A percentile compares a stretch with the other conserved stretches of the same genome.
Conservation (phyloP, 208 protist species). For the Acanthamoeba royreba region DNA sequence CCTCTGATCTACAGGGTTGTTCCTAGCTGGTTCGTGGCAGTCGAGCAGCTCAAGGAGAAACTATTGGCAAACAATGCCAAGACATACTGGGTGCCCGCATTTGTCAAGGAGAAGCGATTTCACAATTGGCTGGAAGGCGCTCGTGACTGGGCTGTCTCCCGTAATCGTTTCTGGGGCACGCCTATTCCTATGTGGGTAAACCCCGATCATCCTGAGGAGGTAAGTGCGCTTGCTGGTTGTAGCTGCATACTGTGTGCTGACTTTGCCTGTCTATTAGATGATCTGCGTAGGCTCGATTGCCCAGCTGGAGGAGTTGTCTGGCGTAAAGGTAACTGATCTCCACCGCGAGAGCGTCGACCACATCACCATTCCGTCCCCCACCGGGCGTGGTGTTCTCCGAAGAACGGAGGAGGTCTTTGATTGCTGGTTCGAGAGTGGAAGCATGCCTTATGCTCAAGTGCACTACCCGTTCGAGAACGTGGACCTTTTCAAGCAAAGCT, state of each 20-base stretch:
- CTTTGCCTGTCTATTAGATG: conserved; percentile 86
- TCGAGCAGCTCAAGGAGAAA: conserved; percentile 93
- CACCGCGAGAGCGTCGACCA: conserved; percentile 97
- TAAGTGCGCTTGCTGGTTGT: neutral
- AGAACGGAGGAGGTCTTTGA: conserved; percentile 98
- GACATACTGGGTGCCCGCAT: conserved; percentile 97
- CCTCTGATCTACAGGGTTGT: conserved; percentile 98
- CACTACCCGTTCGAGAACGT: conserved; percentile 99
- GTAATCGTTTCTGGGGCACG: conserved; percentile 98
- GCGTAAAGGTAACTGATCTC: conserved; percentile 91
- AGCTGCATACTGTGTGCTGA: neutral
- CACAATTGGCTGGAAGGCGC: conserved; percentile 98
- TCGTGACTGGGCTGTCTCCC: conserved; percentile 98
- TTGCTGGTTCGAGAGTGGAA: conserved; percentile 99
- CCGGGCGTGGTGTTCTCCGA: conserved; percentile 82
- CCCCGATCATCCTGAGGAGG: conserved; percentile 70
- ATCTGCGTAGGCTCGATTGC: conserved; percentile 92
- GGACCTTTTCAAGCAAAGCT: conserved; percentile 88
- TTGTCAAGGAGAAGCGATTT: conserved; percentile 97
- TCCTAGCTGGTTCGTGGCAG: conserved; percentile 98
- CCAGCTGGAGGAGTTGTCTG: conserved; percentile 95
- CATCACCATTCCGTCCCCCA: conserved; percentile 96
- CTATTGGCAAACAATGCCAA: conserved; percentile 92
- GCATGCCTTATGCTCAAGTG: conserved; percentile 99
- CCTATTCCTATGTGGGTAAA: conserved; percentile 98